These are phyloP conservation scores for Scutellaria baicalensis DNA, from an alignment of 257 asterid genomes.

Conservation along the genomic window DNA sequence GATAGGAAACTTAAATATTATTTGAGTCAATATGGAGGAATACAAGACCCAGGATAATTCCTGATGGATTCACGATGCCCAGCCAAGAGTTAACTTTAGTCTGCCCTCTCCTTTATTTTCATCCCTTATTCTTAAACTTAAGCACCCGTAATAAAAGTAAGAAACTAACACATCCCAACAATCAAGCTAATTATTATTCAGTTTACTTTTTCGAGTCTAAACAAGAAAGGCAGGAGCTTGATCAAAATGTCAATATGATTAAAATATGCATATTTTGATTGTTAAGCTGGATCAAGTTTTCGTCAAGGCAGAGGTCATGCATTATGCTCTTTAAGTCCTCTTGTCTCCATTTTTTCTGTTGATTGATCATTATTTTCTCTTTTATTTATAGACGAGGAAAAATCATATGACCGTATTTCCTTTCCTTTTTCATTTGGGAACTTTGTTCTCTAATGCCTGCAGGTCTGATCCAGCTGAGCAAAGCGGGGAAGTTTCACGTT, in stretches of 20 bases:
- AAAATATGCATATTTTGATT: neutral
- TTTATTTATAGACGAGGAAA: neutral
- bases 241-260: neutral
- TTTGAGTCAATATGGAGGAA: too few species aligned
- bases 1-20: too few species aligned
- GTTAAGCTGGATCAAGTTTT: neutral
- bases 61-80: too few species aligned
- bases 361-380: neutral
- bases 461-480: slow-evolving; percentile 91
- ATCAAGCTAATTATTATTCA: too few species aligned
- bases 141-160: too few species aligned
- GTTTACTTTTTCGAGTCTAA: too few species aligned
- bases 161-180: too few species aligned
- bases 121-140: too few species aligned
- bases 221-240: too few species aligned
- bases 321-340: neutral
- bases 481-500: slow-evolving; percentile 78
- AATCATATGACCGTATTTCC: neutral
- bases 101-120: too few species aligned
- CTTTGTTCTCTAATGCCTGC: slow-evolving; percentile 13
- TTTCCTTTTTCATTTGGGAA: slow-evolving; percentile 8
- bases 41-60: too few species aligned
- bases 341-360: neutral
- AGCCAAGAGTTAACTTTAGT: too few species aligned
- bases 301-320: neutral